phyloP scores from a whole-genome alignment of 2,329 filamentous ascomycete genomes.

The Xylogone sp. region DNA sequence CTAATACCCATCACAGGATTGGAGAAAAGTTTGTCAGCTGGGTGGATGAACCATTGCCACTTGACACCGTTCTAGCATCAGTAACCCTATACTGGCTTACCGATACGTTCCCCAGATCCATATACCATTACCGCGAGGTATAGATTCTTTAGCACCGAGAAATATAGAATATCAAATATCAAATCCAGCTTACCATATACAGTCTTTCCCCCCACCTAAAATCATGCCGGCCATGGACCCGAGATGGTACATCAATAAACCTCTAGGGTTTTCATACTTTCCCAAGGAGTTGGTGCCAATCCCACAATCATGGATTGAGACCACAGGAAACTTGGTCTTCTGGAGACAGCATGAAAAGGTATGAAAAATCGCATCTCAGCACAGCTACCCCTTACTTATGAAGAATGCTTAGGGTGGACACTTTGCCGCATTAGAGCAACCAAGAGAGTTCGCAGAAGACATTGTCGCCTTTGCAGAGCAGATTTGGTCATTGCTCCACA shows the following conservation, averaged over 20 bases:
- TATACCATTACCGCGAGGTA: slow-evolving; percentile 45
- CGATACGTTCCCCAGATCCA: slow-evolving; percentile 39
- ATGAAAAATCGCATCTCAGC: slow-evolving; percentile 1
- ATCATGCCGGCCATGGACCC: slow-evolving; percentile 12
- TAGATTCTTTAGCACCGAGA: slow-evolving; percentile 10
- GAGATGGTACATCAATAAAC: slow-evolving; percentile 35
- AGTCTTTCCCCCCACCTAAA: too few species aligned
- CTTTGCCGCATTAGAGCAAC: slow-evolving; percentile 46
- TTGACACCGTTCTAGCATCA: slow-evolving; percentile 43
- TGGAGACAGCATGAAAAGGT: slow-evolving; percentile 32
- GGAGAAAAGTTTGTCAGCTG: slow-evolving; percentile 54
- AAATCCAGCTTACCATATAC: neutral
- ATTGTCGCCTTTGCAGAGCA: slow-evolving; percentile 37
- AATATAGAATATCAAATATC: too few species aligned
- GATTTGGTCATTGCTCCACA: slow-evolving; percentile 20
- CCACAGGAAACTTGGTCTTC: slow-evolving; percentile 34
- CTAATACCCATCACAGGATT: slow-evolving; percentile 32
- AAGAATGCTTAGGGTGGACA: slow-evolving; percentile 41
- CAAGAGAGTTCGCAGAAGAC: slow-evolving; percentile 37
- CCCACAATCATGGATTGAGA: slow-evolving; percentile 32
- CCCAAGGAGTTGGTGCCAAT: slow-evolving; percentile 36
- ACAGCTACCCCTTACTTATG: neutral
- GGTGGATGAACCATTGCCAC: slow-evolving; percentile 39
- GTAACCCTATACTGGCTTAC: slow-evolving; percentile 55
- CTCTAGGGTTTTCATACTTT: slow-evolving; percentile 43